Base-by-base conservation (phyloP, 129 eudicot species). In the Lactuca saligna region DNA sequence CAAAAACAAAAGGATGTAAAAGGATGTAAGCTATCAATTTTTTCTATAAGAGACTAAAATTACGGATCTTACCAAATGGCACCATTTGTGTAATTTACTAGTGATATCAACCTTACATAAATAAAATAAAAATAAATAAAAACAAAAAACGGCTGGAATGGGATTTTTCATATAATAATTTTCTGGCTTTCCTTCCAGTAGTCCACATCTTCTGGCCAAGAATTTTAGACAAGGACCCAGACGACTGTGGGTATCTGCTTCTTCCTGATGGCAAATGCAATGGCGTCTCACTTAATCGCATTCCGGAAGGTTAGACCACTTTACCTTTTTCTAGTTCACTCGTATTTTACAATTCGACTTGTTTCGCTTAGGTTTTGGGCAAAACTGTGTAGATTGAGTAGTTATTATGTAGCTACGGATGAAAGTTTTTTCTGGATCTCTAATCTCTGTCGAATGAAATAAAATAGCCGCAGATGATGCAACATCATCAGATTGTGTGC, bases 251-350 rank as follows among this genome's bases (percentile, higher is more conserved):
- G 59, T 33, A 12, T 73, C 75, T 70, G 34, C 66, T 56, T 56
- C 50, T 74, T 74, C 72, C 57, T 51, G 65, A 79, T 85, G 87
- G 86, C 82, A n/a, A n/a, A n/a, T n/a, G n/a, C n/a, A 62, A 60
- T 80, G 84, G 71, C 71, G 25, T 72, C 82, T 7, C 68, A 77
- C 37, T 11, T 79, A 4, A 35, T 78, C 38, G 31, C 78, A 68
- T 63, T 68, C 50, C 77, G 63, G 13, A 82, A 79, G 90, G 90
- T 85, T 32, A 57, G 4, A 64, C 53, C 15, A 4, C 17, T 68
- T 31, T 8, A 15, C 29, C 5, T 16, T 53, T 70, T 16, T 4
- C 5, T 4, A 3, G 29, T 31, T 69, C 53, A 3, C 41, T 59
- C 17, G 4, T 2, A 55, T 4, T 15, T 54, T 3, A 57, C 48